Percentiles rank a stretch among this genome's conserved stretches.
These are phyloP conservation scores for Geoglossum cookeanum DNA, from an alignment of 2,329 filamentous ascomycete genomes.

Conservation along the genomic window DNA sequence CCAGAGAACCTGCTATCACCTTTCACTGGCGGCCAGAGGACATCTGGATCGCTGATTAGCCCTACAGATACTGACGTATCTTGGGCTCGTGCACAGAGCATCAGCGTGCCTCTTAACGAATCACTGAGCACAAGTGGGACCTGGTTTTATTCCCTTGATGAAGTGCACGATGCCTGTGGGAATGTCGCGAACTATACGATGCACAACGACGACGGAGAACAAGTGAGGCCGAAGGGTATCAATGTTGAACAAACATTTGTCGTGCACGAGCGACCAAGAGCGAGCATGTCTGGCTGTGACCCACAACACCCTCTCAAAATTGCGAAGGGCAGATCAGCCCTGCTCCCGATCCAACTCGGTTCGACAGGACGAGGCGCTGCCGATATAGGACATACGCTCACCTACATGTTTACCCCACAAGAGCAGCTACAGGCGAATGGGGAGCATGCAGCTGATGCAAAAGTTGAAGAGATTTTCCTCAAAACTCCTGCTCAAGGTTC, in stretches of 20 bases:
- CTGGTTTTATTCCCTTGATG: slow-evolving; percentile 82
- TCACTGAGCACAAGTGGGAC: slow-evolving; percentile 59
- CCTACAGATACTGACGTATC: slow-evolving; percentile 45
- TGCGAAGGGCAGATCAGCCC: slow-evolving; percentile 48
- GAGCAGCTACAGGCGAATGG: slow-evolving; percentile 48
- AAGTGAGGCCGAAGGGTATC: slow-evolving; percentile 35
- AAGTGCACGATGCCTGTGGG: slow-evolving; percentile 78
- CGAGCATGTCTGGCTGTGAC: slow-evolving; percentile 49
- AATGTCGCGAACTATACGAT: slow-evolving; percentile 62
- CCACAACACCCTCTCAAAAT: slow-evolving; percentile 65
- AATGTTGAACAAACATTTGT: slow-evolving; percentile 57
- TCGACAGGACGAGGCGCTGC: slow-evolving; percentile 37
- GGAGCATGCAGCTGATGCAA: slow-evolving; percentile 43
- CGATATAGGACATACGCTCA: slow-evolving; percentile 48
- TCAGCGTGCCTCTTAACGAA: slow-evolving; percentile 76
- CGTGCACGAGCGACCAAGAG: slow-evolving; percentile 70
- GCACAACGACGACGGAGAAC: slow-evolving; percentile 47
- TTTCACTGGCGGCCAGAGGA: slow-evolving; percentile 33
- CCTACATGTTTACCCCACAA: slow-evolving; percentile 66
- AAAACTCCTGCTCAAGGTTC: slow-evolving; percentile 45
- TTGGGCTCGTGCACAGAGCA: slow-evolving; percentile 60
- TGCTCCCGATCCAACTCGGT: slow-evolving; percentile 53
- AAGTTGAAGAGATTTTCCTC: slow-evolving; percentile 38
- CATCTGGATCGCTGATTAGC: slow-evolving; percentile 36
- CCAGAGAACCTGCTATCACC: slow-evolving; percentile 73